Evolutionary conservation across 225 moss, liverwort and hornwort species (phyloP).

Genomic region (Pleurozium schreberi): DNA sequence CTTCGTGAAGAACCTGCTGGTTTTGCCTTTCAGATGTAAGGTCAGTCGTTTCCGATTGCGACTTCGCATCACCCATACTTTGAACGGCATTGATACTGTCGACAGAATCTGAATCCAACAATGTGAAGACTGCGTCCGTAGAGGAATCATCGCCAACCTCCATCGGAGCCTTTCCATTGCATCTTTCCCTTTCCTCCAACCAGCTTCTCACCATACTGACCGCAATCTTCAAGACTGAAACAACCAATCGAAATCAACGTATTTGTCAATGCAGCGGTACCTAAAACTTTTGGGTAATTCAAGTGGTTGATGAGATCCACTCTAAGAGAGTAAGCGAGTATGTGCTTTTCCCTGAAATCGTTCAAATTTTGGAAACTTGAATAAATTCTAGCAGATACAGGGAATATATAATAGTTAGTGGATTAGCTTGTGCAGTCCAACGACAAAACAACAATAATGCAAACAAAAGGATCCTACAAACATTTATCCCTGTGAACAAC

Average conservation of each 20-base stretch:
- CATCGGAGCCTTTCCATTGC: neutral
- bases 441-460: neutral
- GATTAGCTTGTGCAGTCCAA: neutral
- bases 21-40: neutral
- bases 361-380: neutral
- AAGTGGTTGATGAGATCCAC: neutral
- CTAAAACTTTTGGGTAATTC: neutral
- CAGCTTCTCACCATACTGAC: neutral
- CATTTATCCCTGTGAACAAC: neutral
- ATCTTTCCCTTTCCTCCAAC: neutral
- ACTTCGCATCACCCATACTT: neutral
- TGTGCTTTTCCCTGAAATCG: neutral
- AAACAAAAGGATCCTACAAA: neutral
- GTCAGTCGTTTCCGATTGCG: neutral
- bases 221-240: neutral
- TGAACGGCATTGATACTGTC: neutral
- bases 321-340: neutral
- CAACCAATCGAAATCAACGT: neutral
- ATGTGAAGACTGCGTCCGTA: neutral
- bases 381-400: neutral
- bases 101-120: slow-evolving; percentile 11
- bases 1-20: slow-evolving; percentile 3
- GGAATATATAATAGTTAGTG: neutral
- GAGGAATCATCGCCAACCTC: slow-evolving; percentile 3
- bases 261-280: neutral